Evolutionary conservation across 352 stramenopile genomes (phyloP).

Genomic region (Globisporangium recalcitrans): DNA sequence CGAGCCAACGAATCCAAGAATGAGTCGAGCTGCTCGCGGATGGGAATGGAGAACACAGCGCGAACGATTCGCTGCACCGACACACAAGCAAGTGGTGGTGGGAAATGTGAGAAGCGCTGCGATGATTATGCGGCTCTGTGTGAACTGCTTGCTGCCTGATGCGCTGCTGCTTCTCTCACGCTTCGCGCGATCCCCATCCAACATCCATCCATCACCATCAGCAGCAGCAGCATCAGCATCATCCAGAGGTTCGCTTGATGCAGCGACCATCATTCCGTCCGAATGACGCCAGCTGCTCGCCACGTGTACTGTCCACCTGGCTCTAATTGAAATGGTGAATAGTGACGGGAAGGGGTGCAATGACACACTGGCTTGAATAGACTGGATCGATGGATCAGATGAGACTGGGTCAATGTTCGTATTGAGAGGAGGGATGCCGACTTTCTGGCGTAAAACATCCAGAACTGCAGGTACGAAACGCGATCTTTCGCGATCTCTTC

Average conservation of each 20-base stretch:
- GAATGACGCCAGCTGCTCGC: not conserved
- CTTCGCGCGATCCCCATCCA: not conserved
- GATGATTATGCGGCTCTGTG: too few species aligned
- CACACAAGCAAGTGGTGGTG: too few species aligned
- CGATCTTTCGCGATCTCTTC: not conserved
- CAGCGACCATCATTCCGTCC: not conserved
- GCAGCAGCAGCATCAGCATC: too few species aligned
- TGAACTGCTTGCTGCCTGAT: too few species aligned
- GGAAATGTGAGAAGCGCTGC: too few species aligned
- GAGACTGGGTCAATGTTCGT: not conserved
- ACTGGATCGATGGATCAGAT: not conserved
- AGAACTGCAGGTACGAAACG: not conserved
- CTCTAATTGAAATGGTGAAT: too few species aligned
- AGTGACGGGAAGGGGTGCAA: not conserved
- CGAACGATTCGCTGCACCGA: not conserved
- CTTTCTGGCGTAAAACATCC: not conserved
- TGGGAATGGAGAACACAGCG: not conserved
- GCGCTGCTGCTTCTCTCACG: not conserved
- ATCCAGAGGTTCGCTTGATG: not conserved
- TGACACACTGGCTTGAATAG: not conserved
- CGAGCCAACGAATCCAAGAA: slow-evolving; percentile 4
- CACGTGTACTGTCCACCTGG: too few species aligned
- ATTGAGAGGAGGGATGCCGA: too few species aligned
- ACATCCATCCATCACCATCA: not conserved
- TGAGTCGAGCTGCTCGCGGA: not conserved